Percentiles rank a stretch among this genome's conserved stretches.
Conservation (phyloP, 1,139 yeast genomes). For the Pichia sp. region DNA sequence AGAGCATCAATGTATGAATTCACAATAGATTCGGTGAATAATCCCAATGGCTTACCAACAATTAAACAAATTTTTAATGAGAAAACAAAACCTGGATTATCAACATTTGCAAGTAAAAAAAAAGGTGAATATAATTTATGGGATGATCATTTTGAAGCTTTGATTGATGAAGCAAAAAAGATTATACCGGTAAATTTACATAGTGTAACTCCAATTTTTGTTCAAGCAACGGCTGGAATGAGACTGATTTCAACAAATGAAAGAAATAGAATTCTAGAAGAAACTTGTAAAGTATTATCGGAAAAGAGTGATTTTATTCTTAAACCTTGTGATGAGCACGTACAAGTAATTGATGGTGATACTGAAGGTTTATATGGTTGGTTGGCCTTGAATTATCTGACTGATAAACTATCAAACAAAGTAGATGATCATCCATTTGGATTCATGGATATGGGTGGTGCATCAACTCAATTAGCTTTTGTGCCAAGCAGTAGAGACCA, state of each 20-base stretch:
- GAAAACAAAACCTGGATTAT: constrained; percentile 67
- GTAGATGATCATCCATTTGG: constrained; percentile 39
- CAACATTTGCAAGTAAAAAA: constrained; percentile 38
- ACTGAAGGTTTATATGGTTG: constrained; percentile 80
- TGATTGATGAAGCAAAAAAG: constrained; percentile 51
- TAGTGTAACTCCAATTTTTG: constrained; percentile 58
- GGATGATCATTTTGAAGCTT: constrained; percentile 50
- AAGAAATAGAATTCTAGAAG: constrained; percentile 41
- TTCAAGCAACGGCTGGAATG: constrained; percentile 83
- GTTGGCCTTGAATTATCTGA: constrained; percentile 64
- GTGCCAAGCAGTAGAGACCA: constrained; percentile 55
- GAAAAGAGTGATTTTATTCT: constrained; percentile 45
- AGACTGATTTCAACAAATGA: constrained; percentile 46
- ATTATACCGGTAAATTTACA: constrained; percentile 52
- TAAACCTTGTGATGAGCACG: constrained; percentile 49
- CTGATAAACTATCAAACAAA: constrained; percentile 17
- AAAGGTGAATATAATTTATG: constrained; percentile 46
- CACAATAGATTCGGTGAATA: constrained; percentile 21
- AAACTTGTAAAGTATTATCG: constrained; percentile 45
- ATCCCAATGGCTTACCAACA: constrained; percentile 51
- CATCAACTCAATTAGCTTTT: constrained; percentile 76
- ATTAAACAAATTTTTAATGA: constrained; percentile 55
- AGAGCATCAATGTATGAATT: constrained; percentile 64
- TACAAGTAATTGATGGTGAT: constrained; percentile 73
- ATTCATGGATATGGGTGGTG: constrained; percentile 90